Evolutionary conservation across 2,329 filamentous ascomycete species (phyloP), one percentile per base, ranked within the genome.

Genomic region (Neocatenulostroma microsporum): DNA sequence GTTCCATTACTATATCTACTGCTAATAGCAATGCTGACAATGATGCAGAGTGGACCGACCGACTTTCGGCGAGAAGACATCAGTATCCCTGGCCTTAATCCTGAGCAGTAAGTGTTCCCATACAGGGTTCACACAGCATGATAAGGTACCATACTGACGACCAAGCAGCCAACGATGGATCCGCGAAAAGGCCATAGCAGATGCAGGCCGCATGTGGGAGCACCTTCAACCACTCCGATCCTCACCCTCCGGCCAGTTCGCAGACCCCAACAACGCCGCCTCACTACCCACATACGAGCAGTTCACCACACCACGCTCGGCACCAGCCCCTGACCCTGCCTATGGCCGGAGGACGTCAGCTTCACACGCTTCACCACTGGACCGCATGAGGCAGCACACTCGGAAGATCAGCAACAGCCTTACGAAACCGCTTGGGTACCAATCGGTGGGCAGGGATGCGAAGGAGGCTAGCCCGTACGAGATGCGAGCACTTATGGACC

Each of bases 21-120:
- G n/a, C n/a, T n/a, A n/a, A n/a, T n/a, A n/a, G n/a, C n/a, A n/a
- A n/a, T 37, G 15, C 34, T 43, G 37, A 36, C 23, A 15, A 24
- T 31, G n/a, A 5, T n/a, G 38, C 44, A 58, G 56, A 51, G 53
- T 39, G 39, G 34, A 12, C 56, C 56, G 10, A 58, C 51, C 29
- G 41, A 58, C 37, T 58, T 58, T 39, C 51, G 54, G 31, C 48
- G 55, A 37, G 47, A 58, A 42, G 56, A 60, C 32, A 45, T 58
- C 23, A 44, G 42, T 27, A 45, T 58, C 21, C 46, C 48, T 11
- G 55, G 55, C 20, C 42, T 60, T 14, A 44, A 47, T 7, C 41
- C 47, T 7, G 45, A 49, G 19, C 46, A 56, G 53, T 56, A 48
- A 38, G 50, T n/a, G n/a, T n/a, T n/a, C n/a, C n/a, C n/a, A 14